phyloP scores from a whole-genome alignment of 306 rosid genomes.

The Styphnolobium japonicum region DNA sequence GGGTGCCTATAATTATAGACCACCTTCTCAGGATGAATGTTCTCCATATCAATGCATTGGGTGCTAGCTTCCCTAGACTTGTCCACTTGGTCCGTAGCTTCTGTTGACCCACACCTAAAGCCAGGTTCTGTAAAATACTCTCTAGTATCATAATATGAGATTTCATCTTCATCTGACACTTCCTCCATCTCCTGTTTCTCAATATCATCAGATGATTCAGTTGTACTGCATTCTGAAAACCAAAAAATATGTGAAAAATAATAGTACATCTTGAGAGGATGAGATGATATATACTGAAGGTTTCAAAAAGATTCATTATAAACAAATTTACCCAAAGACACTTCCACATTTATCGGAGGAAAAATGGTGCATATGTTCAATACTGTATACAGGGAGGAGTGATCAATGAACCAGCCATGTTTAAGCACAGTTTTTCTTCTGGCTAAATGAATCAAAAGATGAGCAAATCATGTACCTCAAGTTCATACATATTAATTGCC shows the following conservation, averaged over 20 bases:
- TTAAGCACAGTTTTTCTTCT: neutral
- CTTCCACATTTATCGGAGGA: neutral
- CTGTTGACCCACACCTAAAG: constrained; percentile 44
- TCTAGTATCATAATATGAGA: constrained; percentile 62
- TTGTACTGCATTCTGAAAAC: constrained; percentile 84
- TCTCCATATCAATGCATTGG: constrained; percentile 41
- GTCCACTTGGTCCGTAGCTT: constrained; percentile 33
- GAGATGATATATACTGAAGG: neutral
- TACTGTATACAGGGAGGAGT: neutral
- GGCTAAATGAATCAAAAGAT: neutral
- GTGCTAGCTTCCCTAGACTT: constrained; percentile 31
- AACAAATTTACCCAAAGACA: neutral
- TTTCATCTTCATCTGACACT: constrained; percentile 85
- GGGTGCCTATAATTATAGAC: constrained; percentile 35
- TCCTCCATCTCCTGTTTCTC: constrained; percentile 91
- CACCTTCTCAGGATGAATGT: constrained; percentile 38
- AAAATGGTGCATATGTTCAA: neutral
- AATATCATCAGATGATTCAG: constrained; percentile 88
- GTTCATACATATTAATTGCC: neutral
- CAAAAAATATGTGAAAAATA: constrained; percentile 24
- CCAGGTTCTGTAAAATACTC: constrained; percentile 70
- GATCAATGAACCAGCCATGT: neutral
- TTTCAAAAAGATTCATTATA: constrained; percentile 12
- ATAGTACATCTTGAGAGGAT: neutral
- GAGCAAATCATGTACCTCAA: neutral